A percentile compares a stretch with the other conserved stretches of the same genome.
phyloP scores from a whole-genome alignment of 2,329 filamentous ascomycete species.

The Verticillium isaacii region DNA sequence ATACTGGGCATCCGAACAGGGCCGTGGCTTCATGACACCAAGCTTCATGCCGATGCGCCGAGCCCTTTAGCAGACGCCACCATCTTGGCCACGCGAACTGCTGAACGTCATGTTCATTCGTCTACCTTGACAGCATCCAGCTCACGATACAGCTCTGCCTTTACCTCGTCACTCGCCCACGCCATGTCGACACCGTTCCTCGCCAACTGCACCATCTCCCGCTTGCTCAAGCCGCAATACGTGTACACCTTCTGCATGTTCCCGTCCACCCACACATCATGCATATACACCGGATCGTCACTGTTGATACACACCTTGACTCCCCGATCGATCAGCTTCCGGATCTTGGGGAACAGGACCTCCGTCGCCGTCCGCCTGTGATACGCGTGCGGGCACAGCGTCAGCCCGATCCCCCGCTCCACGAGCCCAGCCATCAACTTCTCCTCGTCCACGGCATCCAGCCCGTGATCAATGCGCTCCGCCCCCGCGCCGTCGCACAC shows the following conservation, averaged over 20 bases:
- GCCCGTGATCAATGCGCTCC: slow-evolving; percentile 70
- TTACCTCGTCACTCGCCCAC: slow-evolving; percentile 37
- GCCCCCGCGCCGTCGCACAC: slow-evolving; percentile 34
- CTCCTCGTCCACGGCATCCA: slow-evolving; percentile 57
- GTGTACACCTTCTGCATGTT: slow-evolving; percentile 38
- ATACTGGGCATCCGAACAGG: too few species aligned
- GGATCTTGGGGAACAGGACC: slow-evolving; percentile 42
- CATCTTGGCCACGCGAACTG: too few species aligned
- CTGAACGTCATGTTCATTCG: background rate
- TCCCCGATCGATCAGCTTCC: slow-evolving; percentile 56
- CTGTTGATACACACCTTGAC: slow-evolving; percentile 69
- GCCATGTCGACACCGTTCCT: slow-evolving; percentile 38
- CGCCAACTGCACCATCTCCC: slow-evolving; percentile 35
- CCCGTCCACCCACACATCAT: slow-evolving; percentile 43
- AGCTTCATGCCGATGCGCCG: too few species aligned
- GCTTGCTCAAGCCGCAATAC: slow-evolving; percentile 32
- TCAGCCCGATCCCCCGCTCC: slow-evolving; percentile 54
- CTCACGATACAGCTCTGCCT: slow-evolving; percentile 20
- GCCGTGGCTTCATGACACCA: too few species aligned
- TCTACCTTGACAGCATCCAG: slow-evolving; percentile 14
- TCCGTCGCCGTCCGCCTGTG: slow-evolving; percentile 35
- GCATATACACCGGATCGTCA: slow-evolving; percentile 66
- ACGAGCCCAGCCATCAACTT: slow-evolving; percentile 56
- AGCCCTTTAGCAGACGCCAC: too few species aligned
- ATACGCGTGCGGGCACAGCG: slow-evolving; percentile 58